Evolutionary conservation across 1,284 basidiomycete genomes (phyloP).

Genomic region (Amylostereum chailletii): DNA sequence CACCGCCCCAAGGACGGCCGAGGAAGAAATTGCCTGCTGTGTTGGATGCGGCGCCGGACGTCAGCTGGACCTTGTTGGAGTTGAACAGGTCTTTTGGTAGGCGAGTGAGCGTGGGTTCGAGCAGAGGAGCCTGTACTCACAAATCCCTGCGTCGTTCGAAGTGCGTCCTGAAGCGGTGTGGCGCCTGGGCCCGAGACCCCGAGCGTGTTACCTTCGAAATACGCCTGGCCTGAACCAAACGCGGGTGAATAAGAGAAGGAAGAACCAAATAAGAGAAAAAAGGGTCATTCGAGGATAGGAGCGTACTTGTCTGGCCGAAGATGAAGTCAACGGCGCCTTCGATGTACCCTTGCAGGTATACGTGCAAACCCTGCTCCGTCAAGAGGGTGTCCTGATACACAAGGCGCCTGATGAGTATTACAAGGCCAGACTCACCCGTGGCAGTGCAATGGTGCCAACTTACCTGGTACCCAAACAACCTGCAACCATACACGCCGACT

Average conservation of each 20-base stretch:
- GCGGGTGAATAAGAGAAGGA: too few relatives aligned
- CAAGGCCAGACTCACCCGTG: too few relatives aligned
- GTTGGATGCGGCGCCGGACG: conserved; percentile 27
- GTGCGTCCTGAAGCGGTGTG: conserved; percentile 44
- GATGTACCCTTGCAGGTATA: conserved; percentile 19
- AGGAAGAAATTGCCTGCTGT: conserved; percentile 15
- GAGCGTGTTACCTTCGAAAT: conserved; percentile 39
- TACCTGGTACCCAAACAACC: too few relatives aligned
- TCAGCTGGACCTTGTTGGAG: conserved; percentile 36
- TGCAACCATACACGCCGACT: conserved; percentile 23
- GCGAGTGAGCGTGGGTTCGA: not conserved
- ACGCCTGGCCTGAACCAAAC: conserved; percentile 22
- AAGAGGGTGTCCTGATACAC: conserved; percentile 21
- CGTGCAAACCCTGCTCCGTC: conserved; percentile 34
- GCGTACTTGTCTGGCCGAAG: conserved; percentile 5
- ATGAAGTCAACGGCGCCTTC: conserved; percentile 29
- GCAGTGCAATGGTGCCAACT: too few relatives aligned
- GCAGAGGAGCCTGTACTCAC: conserved; percentile 18
- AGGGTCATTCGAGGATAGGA: too few relatives aligned
- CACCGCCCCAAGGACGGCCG: conserved; percentile 39
- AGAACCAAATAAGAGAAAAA: too few relatives aligned
- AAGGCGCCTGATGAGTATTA: too few relatives aligned
- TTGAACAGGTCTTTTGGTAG: conserved; percentile 33
- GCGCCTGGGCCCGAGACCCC: conserved; percentile 30
- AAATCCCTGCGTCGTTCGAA: conserved; percentile 38